Conservation (phyloP, 2,329 filamentous ascomycete genomes). For the Cladosporium sp. region DNA sequence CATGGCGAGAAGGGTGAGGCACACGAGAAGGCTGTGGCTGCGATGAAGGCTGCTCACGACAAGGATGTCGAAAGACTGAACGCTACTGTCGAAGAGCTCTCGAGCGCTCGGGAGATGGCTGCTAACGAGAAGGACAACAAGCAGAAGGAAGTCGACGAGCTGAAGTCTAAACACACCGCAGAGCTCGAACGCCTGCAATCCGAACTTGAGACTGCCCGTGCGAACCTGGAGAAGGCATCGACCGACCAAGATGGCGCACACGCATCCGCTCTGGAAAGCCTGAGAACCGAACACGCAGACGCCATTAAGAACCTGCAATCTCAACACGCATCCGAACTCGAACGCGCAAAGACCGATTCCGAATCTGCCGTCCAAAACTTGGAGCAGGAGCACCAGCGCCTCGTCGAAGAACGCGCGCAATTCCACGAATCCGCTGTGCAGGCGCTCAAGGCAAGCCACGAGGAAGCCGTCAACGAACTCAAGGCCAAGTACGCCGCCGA, state of each 20-base stretch:
- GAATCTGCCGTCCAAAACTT: slow-evolving; percentile 5
- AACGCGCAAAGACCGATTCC: slow-evolving; percentile 1
- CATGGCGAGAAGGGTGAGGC: not conserved
- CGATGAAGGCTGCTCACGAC: slow-evolving; percentile 4
- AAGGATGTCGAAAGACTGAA: slow-evolving; percentile 1
- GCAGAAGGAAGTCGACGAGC: not conserved
- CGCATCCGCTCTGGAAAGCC: slow-evolving; percentile 7
- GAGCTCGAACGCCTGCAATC: slow-evolving; percentile 11
- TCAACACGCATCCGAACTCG: slow-evolving; percentile 9
- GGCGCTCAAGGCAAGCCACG: slow-evolving; percentile 10
- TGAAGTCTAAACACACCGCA: not conserved
- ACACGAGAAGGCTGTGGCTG: not conserved
- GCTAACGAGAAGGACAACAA: not conserved
- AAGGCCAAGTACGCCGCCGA: slow-evolving; percentile 16
- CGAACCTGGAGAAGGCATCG: not conserved
- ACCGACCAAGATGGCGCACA: not conserved
- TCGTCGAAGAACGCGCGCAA: slow-evolving; percentile 7
- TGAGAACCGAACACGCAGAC: slow-evolving; percentile 7
- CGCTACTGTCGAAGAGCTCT: not conserved
- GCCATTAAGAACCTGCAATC: not conserved
- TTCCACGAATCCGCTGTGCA: slow-evolving; percentile 12
- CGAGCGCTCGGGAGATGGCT: not conserved
- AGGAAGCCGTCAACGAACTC: slow-evolving; percentile 11
- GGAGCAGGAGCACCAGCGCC: not conserved
- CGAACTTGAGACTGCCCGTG: slow-evolving; percentile 8